These are phyloP conservation scores for Tilletia walkeri DNA, from an alignment of 1,284 basidiomycete species.

Conservation along the genomic window DNA sequence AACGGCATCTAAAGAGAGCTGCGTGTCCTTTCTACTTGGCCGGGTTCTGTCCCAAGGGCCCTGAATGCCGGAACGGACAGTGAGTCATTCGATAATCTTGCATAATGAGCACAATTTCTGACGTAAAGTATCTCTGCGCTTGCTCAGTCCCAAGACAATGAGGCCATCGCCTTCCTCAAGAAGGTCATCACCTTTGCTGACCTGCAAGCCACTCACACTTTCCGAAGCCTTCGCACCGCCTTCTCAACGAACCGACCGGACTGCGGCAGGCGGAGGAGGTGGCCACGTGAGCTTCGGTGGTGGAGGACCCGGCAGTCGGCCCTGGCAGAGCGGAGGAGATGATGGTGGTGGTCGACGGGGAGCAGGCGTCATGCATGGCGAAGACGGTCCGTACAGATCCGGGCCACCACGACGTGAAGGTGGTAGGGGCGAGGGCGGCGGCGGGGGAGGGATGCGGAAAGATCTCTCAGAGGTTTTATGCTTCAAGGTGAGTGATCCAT, in stretches of 20 bases:
- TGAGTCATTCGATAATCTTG: constrained; percentile 23
- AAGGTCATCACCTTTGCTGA: constrained; percentile 46
- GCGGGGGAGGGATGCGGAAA: constrained; percentile 30
- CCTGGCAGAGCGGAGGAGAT: constrained; percentile 27
- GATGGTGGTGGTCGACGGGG: constrained; percentile 17
- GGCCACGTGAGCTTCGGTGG: constrained; percentile 24
- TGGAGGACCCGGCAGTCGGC: constrained; percentile 23
- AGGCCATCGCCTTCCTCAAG: constrained; percentile 46
- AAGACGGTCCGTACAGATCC: neutral
- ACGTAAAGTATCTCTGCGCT: neutral
- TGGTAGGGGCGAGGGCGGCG: constrained; percentile 23
- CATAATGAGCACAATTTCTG: neutral
- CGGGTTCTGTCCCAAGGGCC: constrained; percentile 92
- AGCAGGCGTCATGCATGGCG: neutral
- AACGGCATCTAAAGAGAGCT: constrained; percentile 87
- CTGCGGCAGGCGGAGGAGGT: constrained; percentile 16
- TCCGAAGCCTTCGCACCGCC: constrained; percentile 47
- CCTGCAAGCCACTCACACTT: constrained; percentile 48
- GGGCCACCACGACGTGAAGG: constrained; percentile 18
- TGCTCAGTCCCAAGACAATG: constrained; percentile 45
- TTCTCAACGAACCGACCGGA: neutral
- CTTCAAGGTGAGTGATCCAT: constrained; percentile 35
- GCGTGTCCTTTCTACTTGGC: constrained; percentile 87
- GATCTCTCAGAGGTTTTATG: constrained; percentile 49
- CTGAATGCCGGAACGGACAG: constrained; percentile 84